Evolutionary conservation across 331 rosid genomes (phyloP).

Genomic region (Arachis monticola): DNA sequence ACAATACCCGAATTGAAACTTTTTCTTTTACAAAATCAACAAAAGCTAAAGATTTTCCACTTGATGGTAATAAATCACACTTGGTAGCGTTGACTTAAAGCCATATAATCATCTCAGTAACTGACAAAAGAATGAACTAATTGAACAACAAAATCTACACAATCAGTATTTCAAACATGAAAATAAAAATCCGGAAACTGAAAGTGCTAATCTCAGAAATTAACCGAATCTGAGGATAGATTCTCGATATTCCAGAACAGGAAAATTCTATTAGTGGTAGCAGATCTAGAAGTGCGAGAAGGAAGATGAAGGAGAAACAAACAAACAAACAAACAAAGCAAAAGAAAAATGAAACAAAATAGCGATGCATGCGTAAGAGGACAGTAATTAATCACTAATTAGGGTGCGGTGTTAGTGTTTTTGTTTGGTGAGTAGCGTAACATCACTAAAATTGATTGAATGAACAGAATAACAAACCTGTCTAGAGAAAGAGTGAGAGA

Average conservation of each 20-base stretch:
- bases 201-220: background rate
- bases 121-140: background rate
- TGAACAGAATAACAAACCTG: background rate
- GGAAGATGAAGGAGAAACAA: background rate
- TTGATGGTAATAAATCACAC: background rate
- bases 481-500: too few relatives aligned
- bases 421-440: too few relatives aligned
- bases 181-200: background rate
- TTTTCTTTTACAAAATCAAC: constrained; percentile 10
- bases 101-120: background rate
- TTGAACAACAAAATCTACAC: background rate
- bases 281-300: background rate
- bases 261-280: background rate
- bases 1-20: background rate
- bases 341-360: too few relatives aligned
- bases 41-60: background rate
- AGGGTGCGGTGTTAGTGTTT: background rate
- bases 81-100: constrained; percentile 36
- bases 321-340: too few relatives aligned
- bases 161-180: background rate
- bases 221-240: background rate
- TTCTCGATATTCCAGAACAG: background rate
- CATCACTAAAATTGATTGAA: background rate
- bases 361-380: background rate
- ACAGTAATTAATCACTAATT: background rate